phyloP scores from a whole-genome alignment of 495 filamentous ascomycete species.

The Geoglossum glabrum region DNA sequence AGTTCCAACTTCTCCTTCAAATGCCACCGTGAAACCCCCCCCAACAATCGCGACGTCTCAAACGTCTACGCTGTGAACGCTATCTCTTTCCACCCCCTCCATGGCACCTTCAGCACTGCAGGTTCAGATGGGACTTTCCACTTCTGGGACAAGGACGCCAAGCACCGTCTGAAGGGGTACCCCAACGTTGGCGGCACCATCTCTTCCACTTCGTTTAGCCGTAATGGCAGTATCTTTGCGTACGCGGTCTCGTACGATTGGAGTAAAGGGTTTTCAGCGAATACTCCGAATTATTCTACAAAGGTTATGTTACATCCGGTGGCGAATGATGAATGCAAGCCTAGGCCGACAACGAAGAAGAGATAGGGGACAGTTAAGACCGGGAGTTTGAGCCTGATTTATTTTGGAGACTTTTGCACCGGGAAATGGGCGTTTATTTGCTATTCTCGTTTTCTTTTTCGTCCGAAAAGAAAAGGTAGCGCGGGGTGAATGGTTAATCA shows the following conservation, averaged over 20 bases:
- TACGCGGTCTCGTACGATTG: slow-evolving; percentile 91
- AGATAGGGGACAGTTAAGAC: slow-evolving; percentile 30
- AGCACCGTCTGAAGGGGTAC: slow-evolving; percentile 71
- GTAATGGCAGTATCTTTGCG: slow-evolving; percentile 61
- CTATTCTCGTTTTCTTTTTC: no score
- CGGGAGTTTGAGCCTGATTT: no score
- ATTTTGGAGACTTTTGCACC: background rate
- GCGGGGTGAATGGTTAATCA: no score
- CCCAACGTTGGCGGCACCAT: slow-evolving; percentile 69
- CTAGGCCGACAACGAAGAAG: slow-evolving; percentile 50
- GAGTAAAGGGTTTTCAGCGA: slow-evolving; percentile 67
- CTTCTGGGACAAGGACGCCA: slow-evolving; percentile 59
- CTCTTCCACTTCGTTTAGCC: slow-evolving; percentile 56
- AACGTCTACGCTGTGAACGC: slow-evolving; percentile 82
- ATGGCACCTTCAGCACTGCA: slow-evolving; percentile 80
- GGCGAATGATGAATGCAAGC: slow-evolving; percentile 60
- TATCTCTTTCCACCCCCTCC: slow-evolving; percentile 71
- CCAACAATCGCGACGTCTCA: slow-evolving; percentile 39
- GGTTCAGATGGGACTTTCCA: slow-evolving; percentile 45
- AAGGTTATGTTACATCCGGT: slow-evolving; percentile 81
- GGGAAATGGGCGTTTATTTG: no score
- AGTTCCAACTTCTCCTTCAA: slow-evolving; percentile 81
- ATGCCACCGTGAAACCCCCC: slow-evolving; percentile 63
- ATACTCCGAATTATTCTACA: slow-evolving; percentile 46
- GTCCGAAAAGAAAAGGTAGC: no score